Evolutionary conservation across 805 yeast genomes (phyloP).

Genomic region (Yarrowia sp.): DNA sequence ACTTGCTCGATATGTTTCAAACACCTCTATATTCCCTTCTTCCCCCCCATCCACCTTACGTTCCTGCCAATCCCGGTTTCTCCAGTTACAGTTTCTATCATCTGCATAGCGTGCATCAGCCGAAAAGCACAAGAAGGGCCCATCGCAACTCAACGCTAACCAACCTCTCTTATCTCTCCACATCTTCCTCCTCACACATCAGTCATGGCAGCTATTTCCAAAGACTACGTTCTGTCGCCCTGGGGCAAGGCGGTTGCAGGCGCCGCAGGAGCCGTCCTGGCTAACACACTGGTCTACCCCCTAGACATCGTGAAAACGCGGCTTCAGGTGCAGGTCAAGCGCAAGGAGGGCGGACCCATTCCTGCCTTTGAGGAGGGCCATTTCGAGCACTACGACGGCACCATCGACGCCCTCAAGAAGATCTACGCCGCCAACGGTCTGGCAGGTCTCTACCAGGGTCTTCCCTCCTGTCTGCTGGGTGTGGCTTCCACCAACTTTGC

Average conservation of each 20-base stretch:
- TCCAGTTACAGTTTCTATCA: constrained; percentile 36
- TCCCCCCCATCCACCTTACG: neutral
- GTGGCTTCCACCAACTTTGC: constrained; percentile 80
- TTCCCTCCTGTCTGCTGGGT: constrained; percentile 69
- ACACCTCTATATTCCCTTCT: no score
- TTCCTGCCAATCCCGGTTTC: constrained; percentile 31
- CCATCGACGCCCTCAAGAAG: constrained; percentile 67
- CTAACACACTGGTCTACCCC: constrained; percentile 82
- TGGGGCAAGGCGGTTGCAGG: constrained; percentile 84
- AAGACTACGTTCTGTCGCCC: constrained; percentile 53
- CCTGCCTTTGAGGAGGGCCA: constrained; percentile 33
- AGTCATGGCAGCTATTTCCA: constrained; percentile 37
- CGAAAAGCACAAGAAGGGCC: constrained; percentile 39
- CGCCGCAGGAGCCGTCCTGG: constrained; percentile 79
- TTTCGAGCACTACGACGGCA: constrained; percentile 56
- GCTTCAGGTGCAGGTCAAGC: constrained; percentile 68
- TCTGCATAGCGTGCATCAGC: constrained; percentile 37
- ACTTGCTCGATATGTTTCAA: neutral
- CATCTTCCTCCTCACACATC: constrained; percentile 13
- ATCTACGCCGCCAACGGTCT: constrained; percentile 66
- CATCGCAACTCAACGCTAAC: constrained; percentile 33
- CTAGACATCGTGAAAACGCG: constrained; percentile 78
- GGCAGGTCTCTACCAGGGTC: constrained; percentile 74
- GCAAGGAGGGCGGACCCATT: constrained; percentile 29
- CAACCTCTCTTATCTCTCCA: neutral